Conservation (phyloP, 805 yeast genomes). For the Candida pseudofarinosa region DNA sequence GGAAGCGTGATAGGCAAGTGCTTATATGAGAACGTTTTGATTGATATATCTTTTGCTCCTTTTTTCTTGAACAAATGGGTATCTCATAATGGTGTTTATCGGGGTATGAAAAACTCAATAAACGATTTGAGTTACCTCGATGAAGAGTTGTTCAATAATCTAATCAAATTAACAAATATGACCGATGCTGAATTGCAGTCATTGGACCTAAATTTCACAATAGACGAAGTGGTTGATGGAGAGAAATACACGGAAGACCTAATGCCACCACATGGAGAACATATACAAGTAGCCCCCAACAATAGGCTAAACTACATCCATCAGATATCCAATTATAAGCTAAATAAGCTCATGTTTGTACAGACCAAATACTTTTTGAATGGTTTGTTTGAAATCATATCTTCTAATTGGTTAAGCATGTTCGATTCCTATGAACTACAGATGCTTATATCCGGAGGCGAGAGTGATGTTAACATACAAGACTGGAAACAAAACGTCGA, state of each 20-base stretch:
- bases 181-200: slow-evolving; percentile 50
- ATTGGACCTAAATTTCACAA: slow-evolving; percentile 64
- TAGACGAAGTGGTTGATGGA: slow-evolving; percentile 45
- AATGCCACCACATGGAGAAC: slow-evolving; percentile 52
- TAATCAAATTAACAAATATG: slow-evolving; percentile 59
- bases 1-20: slow-evolving; percentile 90
- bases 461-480: slow-evolving; percentile 61
- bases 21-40: slow-evolving; percentile 72
- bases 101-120: slow-evolving; percentile 51
- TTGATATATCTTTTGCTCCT: slow-evolving; percentile 82
- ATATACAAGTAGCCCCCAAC: slow-evolving; percentile 49
- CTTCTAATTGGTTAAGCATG: slow-evolving; percentile 74
- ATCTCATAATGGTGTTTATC: slow-evolving; percentile 24
- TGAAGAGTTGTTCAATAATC: slow-evolving; percentile 55
- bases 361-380: slow-evolving; percentile 61
- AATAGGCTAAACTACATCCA: slow-evolving; percentile 74
- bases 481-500: slow-evolving; percentile 64
- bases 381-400: slow-evolving; percentile 68
- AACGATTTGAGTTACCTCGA: slow-evolving; percentile 79
- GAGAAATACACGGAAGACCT: slow-evolving; percentile 49
- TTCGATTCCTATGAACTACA: slow-evolving; percentile 84
- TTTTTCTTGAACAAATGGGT: slow-evolving; percentile 73
- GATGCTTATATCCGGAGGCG: slow-evolving; percentile 76
- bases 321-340: slow-evolving; percentile 71
- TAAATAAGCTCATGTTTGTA: slow-evolving; percentile 56